These are phyloP conservation scores for Petunia secreta DNA, from an alignment of 257 asterid genomes.

Conservation along the genomic window DNA sequence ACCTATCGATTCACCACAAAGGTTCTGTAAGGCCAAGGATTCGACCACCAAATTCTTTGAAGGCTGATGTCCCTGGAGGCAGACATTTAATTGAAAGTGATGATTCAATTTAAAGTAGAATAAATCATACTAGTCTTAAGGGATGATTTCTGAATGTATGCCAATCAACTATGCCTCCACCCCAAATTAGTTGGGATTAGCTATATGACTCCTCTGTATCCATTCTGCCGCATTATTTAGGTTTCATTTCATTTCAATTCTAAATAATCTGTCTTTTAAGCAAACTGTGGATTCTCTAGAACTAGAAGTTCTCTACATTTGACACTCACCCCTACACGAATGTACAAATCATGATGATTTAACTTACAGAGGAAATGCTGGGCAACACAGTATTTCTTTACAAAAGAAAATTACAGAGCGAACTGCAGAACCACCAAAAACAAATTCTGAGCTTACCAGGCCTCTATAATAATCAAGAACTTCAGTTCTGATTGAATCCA, in stretches of 20 bases:
- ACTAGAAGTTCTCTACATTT: background rate
- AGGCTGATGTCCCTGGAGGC: conserved; percentile 3
- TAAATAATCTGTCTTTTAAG: background rate
- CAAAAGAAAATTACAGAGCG: too few species aligned
- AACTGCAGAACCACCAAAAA: conserved; percentile 18
- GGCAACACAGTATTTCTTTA: background rate
- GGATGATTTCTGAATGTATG: background rate
- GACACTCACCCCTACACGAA: background rate
- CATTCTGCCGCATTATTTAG: background rate
- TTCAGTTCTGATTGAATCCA: conserved; percentile 88
- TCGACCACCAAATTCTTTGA: background rate
- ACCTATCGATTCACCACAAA: background rate
- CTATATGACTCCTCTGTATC: background rate
- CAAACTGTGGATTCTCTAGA: background rate
- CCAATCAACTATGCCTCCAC: background rate
- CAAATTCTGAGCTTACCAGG: conserved; percentile 43
- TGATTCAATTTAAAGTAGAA: background rate
- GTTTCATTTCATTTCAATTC: background rate
- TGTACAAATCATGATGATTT: background rate
- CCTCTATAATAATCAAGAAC: conserved; percentile 66
- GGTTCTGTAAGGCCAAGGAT: too few species aligned
- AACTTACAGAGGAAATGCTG: background rate
- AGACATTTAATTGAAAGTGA: background rate
- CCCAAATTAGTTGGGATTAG: background rate
- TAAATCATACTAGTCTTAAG: background rate